A percentile compares a stretch with the other conserved stretches of the same genome.
These are phyloP conservation scores for Pseudohalonectria lignicola DNA, from an alignment of 2,329 filamentous ascomycete genomes.

Conservation along the genomic window DNA sequence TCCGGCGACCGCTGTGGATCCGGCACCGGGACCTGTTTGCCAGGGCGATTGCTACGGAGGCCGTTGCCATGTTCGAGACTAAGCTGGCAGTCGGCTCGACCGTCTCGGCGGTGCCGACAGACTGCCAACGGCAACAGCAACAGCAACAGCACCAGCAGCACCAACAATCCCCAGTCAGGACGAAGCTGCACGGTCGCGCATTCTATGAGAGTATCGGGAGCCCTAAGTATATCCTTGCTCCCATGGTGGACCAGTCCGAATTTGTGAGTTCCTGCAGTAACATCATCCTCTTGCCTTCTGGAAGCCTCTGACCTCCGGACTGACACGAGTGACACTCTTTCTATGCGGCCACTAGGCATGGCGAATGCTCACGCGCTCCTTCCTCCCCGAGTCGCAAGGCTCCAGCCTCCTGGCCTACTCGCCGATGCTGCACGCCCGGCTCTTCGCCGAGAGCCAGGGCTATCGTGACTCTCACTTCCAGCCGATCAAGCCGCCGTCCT, in stretches of 20 bases:
- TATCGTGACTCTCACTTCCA: constrained; percentile 80
- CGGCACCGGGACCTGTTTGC: no score
- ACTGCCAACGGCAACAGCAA: background rate
- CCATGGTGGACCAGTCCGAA: constrained; percentile 98
- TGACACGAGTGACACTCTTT: no score
- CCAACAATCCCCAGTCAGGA: no score
- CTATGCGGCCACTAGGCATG: no score
- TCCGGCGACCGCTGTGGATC: no score
- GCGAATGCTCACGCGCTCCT: constrained; percentile 92
- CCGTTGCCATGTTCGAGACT: no score
- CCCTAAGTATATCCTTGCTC: constrained; percentile 81
- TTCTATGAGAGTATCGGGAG: constrained; percentile 95
- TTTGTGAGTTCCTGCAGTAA: constrained; percentile 75
- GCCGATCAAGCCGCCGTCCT: constrained; percentile 29
- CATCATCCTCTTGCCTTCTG: no score
- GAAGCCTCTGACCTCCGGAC: no score
- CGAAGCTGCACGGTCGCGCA: constrained; percentile 69
- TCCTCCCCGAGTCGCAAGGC: constrained; percentile 57
- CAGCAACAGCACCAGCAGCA: background rate
- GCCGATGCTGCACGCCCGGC: constrained; percentile 89
- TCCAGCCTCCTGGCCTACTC: constrained; percentile 73
- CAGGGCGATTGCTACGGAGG: no score
- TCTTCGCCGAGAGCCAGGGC: constrained; percentile 66
- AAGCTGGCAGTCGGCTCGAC: constrained; percentile 5
- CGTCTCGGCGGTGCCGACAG: background rate